phyloP scores from a whole-genome alignment of 495 filamentous ascomycete genomes.

The Eremomyces bilateralis region DNA sequence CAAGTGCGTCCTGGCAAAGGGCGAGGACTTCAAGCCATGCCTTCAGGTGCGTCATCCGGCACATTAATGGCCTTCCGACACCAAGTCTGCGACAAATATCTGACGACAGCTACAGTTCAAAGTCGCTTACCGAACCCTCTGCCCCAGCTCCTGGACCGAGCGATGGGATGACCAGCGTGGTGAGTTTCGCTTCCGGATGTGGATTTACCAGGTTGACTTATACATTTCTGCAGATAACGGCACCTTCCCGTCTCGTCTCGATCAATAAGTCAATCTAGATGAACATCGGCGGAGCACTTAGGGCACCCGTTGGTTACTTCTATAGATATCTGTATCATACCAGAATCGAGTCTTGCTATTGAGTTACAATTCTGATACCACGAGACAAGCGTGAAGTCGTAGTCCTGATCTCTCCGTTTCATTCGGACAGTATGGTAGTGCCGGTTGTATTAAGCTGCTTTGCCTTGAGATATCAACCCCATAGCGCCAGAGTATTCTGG shows the following conservation, averaged over 20 bases:
- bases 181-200: constrained; percentile 24
- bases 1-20: constrained; percentile 96
- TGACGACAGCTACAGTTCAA: constrained; percentile 44
- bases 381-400: too few relatives aligned
- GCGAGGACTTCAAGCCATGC: constrained; percentile 96
- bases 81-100: not conserved
- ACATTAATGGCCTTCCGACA: not conserved
- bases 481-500: too few relatives aligned
- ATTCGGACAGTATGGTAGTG: too few relatives aligned
- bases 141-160: constrained; percentile 83
- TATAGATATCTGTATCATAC: too few relatives aligned
- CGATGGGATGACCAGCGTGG: constrained; percentile 96
- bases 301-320: too few relatives aligned
- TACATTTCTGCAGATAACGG: constrained; percentile 44
- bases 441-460: too few relatives aligned
- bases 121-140: constrained; percentile 87
- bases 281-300: too few relatives aligned
- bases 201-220: not conserved
- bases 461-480: too few relatives aligned
- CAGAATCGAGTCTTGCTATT: too few relatives aligned
- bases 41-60: constrained; percentile 46
- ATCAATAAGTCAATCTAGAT: constrained; percentile 31
- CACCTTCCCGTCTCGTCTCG: constrained; percentile 64
- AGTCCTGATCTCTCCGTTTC: too few relatives aligned
- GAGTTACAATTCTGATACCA: too few relatives aligned